Base-by-base conservation (phyloP, 2,329 filamentous ascomycete species). In the Xylariaceae sp. region DNA sequence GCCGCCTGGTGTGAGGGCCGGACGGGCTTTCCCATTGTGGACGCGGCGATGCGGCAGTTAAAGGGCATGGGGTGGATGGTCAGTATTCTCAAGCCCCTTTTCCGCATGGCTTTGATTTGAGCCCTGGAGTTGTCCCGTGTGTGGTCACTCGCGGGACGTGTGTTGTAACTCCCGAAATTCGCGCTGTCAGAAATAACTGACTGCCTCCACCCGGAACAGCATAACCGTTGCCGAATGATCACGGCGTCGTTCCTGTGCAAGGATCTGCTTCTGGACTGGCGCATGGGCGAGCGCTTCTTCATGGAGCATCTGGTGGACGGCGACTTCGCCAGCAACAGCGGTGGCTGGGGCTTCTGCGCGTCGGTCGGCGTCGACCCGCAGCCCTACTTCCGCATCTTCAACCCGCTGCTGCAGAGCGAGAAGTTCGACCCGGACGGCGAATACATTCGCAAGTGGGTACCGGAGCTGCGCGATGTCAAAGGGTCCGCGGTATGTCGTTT, bases 361-460 rank as follows among this genome's bases (percentile, higher is more conserved):
- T 58, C 55, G 7, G 60, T 65, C 13, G 59, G 85, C 2, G 83
- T 88, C 5, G 86, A 93, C 56, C 83, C 86, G 2, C 84, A 94
- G 58, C 87, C 88, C 0, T 94, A 93, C 54, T 94, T 94, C 43
- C 72, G 87, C 5, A 83, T 94, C 32, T 94, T 94, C 60, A 94
- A 93, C 49, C 88, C 88, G 0, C 55, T 87, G 28, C 61, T 85
- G 13, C 88, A 94, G 63, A 86, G 82, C 46, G 84, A 92, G 66
- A 89, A 83, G 58, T 94, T 93, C 47, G 88, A 94, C 52, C 64
- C 72, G 0, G 66, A 81, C 0, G 89, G 87, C 0, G 75, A 77
- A 12, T 94, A 90, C 54, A 93, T 94, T 36, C 70, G 83, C 23
- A 76, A 75, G 38, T 94, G 87, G 87, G 67, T 94, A 7, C 79